phyloP scores from a whole-genome alignment of 1,139 yeast genomes.

The Debaryomyces singareniensis region DNA sequence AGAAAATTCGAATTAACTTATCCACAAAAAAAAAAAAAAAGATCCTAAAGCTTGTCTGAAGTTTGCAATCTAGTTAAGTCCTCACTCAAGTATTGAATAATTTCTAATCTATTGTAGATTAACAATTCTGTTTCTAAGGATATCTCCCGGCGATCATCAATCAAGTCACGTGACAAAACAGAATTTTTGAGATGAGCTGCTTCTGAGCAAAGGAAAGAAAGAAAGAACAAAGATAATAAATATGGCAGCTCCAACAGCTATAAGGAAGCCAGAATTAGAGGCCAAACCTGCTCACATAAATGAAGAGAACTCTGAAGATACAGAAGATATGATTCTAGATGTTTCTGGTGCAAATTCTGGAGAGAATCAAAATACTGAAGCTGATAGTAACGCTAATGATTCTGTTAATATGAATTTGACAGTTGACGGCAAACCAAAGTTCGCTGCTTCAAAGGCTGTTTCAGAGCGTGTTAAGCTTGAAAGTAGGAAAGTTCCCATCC shows the following conservation, averaged over 20 bases:
- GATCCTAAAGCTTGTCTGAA: too few relatives aligned
- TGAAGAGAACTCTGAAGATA: conserved; percentile 3
- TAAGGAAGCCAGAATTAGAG: conserved; percentile 17
- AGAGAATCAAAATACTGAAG: conserved; percentile 10
- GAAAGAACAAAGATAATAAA: too few relatives aligned
- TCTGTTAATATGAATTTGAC: conserved; percentile 62
- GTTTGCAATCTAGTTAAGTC: too few relatives aligned
- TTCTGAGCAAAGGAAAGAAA: too few relatives aligned
- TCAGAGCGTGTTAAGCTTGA: conserved; percentile 75
- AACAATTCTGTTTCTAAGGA: too few relatives aligned
- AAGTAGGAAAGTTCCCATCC: conserved; percentile 83
- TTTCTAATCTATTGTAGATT: too few relatives aligned
- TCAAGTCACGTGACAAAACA: too few relatives aligned
- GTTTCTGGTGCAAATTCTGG: conserved; percentile 36
- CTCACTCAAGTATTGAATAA: too few relatives aligned
- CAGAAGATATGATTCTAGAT: conserved; percentile 68
- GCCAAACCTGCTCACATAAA: neutral
- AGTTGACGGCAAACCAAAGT: conserved; percentile 85
- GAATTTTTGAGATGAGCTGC: too few relatives aligned
- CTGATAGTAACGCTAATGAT: conserved; percentile 20
- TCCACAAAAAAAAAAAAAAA: too few relatives aligned
- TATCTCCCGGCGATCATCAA: too few relatives aligned
- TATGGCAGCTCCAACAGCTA: conserved; percentile 78
- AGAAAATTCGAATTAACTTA: too few relatives aligned
- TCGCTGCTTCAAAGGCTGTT: conserved; percentile 63